These are phyloP conservation scores for Monosporascus sp. DNA, from an alignment of 2,329 filamentous ascomycete species.

Conservation along the genomic window DNA sequence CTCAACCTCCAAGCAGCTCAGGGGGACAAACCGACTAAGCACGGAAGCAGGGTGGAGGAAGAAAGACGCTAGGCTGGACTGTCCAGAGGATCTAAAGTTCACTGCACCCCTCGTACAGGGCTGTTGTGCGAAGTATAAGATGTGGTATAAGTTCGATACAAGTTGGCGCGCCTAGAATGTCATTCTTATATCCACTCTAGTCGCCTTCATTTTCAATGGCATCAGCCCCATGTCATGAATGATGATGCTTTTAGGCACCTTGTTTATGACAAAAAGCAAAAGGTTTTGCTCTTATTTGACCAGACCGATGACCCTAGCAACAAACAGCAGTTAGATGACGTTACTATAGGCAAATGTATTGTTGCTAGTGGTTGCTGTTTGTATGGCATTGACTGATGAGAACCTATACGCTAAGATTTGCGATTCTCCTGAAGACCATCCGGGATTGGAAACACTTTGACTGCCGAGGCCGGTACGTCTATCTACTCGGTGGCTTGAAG, in stretches of 20 bases:
- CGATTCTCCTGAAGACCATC: conserved; percentile 38
- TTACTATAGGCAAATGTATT: conserved; percentile 23
- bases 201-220: conserved; percentile 6
- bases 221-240: conserved; percentile 4
- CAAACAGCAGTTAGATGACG: neutral
- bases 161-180: neutral
- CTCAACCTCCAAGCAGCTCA: neutral
- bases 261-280: conserved; percentile 3
- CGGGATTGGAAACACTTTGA: conserved; percentile 41
- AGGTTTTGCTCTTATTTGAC: conserved; percentile 4
- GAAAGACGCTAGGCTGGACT: neutral
- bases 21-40: neutral
- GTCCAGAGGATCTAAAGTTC: neutral
- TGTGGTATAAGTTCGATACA: neutral
- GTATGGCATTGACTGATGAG: neutral
- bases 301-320: neutral
- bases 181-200: neutral
- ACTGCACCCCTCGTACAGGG: neutral
- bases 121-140: neutral
- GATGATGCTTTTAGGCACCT: conserved; percentile 3
- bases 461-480: conserved; percentile 25
- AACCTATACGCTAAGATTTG: conserved; percentile 28
- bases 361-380: conserved; percentile 4
- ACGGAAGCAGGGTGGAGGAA: neutral
- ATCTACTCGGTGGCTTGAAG: neutral